Evolutionary conservation across 805 yeast species (phyloP), one percentile per base, ranked within the genome.

Genomic region (Scheffersomyces coipomensis): DNA sequence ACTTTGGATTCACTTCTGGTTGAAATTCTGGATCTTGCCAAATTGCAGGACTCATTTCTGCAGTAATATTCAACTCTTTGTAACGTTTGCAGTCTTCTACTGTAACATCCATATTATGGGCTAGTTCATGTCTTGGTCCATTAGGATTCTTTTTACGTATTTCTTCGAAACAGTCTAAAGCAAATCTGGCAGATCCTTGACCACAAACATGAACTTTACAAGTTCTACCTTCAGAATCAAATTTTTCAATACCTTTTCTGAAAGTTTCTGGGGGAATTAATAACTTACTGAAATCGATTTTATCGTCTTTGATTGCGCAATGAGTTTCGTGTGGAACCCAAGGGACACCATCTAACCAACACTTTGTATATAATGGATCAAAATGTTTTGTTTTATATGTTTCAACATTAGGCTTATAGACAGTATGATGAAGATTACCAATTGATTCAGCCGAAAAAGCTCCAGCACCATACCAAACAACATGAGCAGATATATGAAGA

Each of bases 341-440:
- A 21, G 58, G 58, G 17, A 53, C 58, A 40, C 58, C 58, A 37
- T 53, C 58, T 23, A 53, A 37, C 58, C 58, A 53, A 36, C 48
- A 51, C 38, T 53, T 51, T 31, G 53, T 44, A 38, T 42, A 45
- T 48, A 47, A 46, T 12, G 58, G 56, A 29, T 53, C 49, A 43
- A 51, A 49, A 34, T 53, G 58, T 37, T 53, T 53, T 19, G 47
- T 37, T 40, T 53, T 53, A 38, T 47, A 53, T 30, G 45, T 24
- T 29, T 51, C 45, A 4, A 53, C 55, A 23, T 47, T 44, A 25
- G 29, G 29, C 29, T 25, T 25, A 42, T 42, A 42, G 19, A 48
- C 35, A 9, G 58, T 39, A 31, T 51, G 55, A 39, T 49, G 56
- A 19, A 53, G 40, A 12, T 51, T 22, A 13, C 56, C 58, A 29